Evolutionary conservation across 768 basidiomycete genomes (phyloP), one percentile per base, ranked within the genome.

Genomic region (Lactarius evosmus): DNA sequence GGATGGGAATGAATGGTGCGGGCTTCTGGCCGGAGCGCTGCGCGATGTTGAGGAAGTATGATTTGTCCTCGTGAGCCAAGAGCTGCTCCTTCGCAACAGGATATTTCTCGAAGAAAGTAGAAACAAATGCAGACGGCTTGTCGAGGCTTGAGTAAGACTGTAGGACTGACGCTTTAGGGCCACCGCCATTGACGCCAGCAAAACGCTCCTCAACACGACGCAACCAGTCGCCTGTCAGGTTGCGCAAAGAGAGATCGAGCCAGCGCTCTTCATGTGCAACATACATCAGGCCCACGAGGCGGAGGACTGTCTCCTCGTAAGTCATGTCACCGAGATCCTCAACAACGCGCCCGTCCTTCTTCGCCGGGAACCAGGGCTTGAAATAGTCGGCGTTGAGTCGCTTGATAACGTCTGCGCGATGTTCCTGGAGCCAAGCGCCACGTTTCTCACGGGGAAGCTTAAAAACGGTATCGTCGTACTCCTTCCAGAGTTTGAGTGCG

Each of bases 21-120:
- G 97, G 97, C 77, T 98, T 99, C 81, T 99, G 97, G 4, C 94
- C 95, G 14, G 93, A 92, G 54, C 97, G 85, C 76, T 99, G 96
- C 27, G 93, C 82, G 71, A 99, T 98, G 36, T 93, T 89, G 41
- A 98, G 84, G 86, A 99, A 98, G 78, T 87, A 99, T 0, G 93
- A 93, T 56, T 89, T 86, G 75, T 98, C 97, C 74, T 98, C 95
- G 7, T 92, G 85, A 12, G 94, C 90, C 60, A 99, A 83, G 54
- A 98, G 85, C 71, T 98, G 95, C 67, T 85, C 82, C 38, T 83
- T 84, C 4, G 94, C 95, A 27, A 87, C 78, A 16, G 91, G 84
- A 75, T 98, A 98, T 29, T 82, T 80, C 71, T 85, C 76, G 82
- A 98, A 94, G 83, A 98, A 98, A 29, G 78, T 75, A 64, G 86